phyloP scores from a whole-genome alignment of 192 early-diverging fungal genomes.

The Dimargaris xerosporica region DNA sequence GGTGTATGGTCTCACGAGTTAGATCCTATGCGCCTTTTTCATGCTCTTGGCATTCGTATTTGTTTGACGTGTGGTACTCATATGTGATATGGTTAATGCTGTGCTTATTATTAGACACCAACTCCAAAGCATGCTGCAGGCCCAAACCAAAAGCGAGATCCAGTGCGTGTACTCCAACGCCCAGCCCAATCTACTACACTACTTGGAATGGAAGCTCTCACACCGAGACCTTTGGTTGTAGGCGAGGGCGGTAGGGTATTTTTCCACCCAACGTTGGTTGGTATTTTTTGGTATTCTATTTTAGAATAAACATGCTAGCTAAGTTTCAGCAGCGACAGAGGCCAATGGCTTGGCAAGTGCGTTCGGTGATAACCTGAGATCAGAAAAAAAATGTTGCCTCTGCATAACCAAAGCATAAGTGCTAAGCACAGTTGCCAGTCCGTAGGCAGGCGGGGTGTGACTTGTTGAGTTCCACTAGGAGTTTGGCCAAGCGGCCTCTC shows the following conservation, averaged over 20 bases:
- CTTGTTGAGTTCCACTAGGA: no score
- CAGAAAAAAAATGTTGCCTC: no score
- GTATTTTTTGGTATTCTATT: no score
- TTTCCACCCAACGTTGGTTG: no score
- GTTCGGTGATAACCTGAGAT: no score
- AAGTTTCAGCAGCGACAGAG: no score
- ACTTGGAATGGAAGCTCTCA: neutral
- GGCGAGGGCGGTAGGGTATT: neutral
- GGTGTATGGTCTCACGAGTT: neutral
- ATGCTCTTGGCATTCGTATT: neutral
- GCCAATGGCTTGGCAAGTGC: no score
- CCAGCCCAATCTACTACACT: neutral
- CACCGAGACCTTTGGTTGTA: neutral
- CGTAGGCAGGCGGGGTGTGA: no score
- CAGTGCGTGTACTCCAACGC: neutral
- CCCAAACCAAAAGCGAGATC: neutral
- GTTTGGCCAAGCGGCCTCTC: no score
- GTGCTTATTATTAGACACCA: neutral
- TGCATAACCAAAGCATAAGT: no score
- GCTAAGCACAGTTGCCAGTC: no score
- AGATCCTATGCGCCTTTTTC: neutral
- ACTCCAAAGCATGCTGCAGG: neutral
- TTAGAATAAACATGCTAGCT: no score
- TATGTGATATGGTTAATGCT: neutral
- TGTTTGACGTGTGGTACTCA: neutral